Conservation (phyloP, 2,329 filamentous ascomycete species). For the Akanthomyces dipterigenus region DNA sequence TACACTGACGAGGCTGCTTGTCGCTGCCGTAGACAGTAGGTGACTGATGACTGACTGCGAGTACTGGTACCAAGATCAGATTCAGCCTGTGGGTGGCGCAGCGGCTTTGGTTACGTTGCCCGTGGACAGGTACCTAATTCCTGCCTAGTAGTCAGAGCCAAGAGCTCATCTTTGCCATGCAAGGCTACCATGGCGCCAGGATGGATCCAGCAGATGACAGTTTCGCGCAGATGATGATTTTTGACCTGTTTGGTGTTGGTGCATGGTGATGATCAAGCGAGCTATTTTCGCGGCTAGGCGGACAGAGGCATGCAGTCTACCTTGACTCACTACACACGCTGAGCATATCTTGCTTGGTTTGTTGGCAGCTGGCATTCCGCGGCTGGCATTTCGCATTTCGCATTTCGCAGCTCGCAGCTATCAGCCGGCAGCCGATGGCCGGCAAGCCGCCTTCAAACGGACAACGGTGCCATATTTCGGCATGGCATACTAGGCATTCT, state of each 20-base stretch:
- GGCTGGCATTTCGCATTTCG: too few species aligned
- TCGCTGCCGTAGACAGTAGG: background rate
- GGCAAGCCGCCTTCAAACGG: background rate
- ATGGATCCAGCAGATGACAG: background rate
- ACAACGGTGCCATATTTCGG: background rate
- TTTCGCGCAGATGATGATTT: background rate
- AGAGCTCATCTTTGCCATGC: background rate
- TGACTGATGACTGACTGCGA: background rate
- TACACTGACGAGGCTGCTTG: background rate
- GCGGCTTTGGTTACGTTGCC: slow-evolving; percentile 6
- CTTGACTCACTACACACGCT: too few species aligned
- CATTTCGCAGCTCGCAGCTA: background rate
- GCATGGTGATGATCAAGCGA: background rate
- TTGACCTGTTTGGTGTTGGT: background rate
- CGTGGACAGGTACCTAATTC: background rate
- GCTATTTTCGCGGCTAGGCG: background rate
- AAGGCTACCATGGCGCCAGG: slow-evolving; percentile 6
- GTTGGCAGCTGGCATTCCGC: background rate
- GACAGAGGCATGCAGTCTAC: background rate
- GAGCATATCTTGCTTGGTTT: too few species aligned
- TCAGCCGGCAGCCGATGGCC: background rate
- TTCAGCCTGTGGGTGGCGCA: slow-evolving; percentile 5
- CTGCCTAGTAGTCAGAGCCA: too few species aligned
- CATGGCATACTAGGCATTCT: too few species aligned
- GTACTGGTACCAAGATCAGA: background rate